Conservation (phyloP, 352 stramenopile genomes). For the Globisporangium acanthophoron region DNA sequence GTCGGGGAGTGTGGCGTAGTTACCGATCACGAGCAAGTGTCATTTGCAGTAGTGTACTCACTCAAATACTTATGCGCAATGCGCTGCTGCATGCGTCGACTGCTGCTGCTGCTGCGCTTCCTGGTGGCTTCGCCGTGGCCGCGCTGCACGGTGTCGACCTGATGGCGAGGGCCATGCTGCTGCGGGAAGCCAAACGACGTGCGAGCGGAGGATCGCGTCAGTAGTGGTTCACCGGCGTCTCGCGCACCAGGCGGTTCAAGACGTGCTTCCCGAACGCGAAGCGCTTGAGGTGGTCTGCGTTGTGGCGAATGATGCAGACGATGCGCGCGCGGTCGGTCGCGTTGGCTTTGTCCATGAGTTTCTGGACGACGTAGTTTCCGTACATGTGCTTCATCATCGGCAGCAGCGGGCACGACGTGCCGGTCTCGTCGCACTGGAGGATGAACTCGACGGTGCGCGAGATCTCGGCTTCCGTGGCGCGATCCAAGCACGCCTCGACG, state of each 20-base stretch:
- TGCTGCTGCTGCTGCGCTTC: not conserved
- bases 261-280: slow-evolving; percentile 94
- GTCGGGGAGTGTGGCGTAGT: too few species aligned
- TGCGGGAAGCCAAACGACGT: not conserved
- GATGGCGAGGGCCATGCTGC: slow-evolving; percentile 1
- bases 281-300: slow-evolving; percentile 88
- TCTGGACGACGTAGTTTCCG: slow-evolving; percentile 96
- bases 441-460: slow-evolving; percentile 75
- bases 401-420: slow-evolving; percentile 71
- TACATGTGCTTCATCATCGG: slow-evolving; percentile 96
- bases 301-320: slow-evolving; percentile 87
- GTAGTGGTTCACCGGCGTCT: slow-evolving; percentile 16
- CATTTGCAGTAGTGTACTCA: slow-evolving; percentile 1
- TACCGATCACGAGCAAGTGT: too few species aligned
- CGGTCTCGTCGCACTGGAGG: slow-evolving; percentile 66
- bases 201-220: not conserved
- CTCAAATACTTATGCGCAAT: slow-evolving; percentile 1
- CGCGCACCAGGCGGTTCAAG: slow-evolving; percentile 72
- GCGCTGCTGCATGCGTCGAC: not conserved
- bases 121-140: not conserved
- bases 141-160: slow-evolving; percentile 1
- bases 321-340: slow-evolving; percentile 81
- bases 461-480: slow-evolving; percentile 80
- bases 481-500: slow-evolving; percentile 93
- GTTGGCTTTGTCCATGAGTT: slow-evolving; percentile 91